Evolutionary conservation across 495 filamentous ascomycete genomes (phyloP).

Genomic region (Bathelium albidoporum): DNA sequence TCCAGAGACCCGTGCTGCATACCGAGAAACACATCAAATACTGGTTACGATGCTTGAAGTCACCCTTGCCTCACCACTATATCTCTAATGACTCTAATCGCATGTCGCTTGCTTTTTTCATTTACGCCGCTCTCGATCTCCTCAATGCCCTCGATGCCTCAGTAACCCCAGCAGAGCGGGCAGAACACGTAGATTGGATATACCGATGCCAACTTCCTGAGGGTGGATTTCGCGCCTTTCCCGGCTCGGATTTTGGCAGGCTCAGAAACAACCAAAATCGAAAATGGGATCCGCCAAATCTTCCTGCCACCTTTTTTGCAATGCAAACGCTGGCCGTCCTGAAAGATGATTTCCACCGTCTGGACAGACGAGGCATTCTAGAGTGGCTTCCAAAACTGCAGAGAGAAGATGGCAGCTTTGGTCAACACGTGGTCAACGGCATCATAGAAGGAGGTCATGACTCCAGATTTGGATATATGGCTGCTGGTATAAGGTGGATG

Average conservation of each 20-base stretch:
- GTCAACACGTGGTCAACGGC: conserved; percentile 58
- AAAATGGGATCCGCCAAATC: conserved; percentile 67
- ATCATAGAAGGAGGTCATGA: conserved; percentile 68
- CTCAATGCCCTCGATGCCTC: conserved; percentile 50
- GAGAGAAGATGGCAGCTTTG: conserved; percentile 80
- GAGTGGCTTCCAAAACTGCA: conserved; percentile 69
- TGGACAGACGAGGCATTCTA: conserved; percentile 58
- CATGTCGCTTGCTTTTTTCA: conserved; percentile 81
- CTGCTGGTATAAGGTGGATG: conserved; percentile 71
- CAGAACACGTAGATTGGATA: conserved; percentile 57
- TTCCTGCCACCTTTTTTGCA: conserved; percentile 83
- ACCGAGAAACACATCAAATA: conserved; percentile 73
- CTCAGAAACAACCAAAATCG: conserved; percentile 39
- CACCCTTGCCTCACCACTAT: conserved; percentile 70
- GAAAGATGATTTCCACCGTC: conserved; percentile 57
- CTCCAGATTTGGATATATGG: conserved; percentile 77
- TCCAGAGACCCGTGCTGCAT: conserved; percentile 22
- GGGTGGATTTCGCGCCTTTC: conserved; percentile 73
- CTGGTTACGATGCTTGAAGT: conserved; percentile 81
- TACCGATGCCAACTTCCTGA: conserved; percentile 62
- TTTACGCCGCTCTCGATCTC: conserved; percentile 71
- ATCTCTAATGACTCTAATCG: conserved; percentile 80
- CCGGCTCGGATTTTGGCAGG: conserved; percentile 49
- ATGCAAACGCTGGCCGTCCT: conserved; percentile 63
- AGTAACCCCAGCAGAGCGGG: conserved; percentile 48